Evolutionary conservation across 495 filamentous ascomycete species (phyloP).

Genomic region (Amorphotheca resinae): DNA sequence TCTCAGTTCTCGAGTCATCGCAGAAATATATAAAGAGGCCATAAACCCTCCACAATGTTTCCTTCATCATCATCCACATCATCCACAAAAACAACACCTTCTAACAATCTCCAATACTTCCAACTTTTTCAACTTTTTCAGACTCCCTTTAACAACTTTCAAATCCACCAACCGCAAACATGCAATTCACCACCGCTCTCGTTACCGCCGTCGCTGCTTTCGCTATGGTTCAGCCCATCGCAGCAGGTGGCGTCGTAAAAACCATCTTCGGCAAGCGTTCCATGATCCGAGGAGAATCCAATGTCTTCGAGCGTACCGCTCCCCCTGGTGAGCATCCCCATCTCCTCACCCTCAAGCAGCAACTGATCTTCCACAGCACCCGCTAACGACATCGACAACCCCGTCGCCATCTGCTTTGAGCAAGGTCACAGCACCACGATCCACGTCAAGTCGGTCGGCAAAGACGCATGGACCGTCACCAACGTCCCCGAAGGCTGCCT

Average conservation of each 20-base stretch:
- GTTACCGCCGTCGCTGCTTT: not conserved
- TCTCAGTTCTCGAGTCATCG: too few relatives aligned
- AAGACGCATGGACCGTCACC: not conserved
- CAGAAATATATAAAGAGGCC: too few relatives aligned
- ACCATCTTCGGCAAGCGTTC: not conserved
- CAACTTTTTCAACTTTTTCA: not conserved
- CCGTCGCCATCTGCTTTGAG: not conserved
- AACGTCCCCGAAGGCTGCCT: not conserved
- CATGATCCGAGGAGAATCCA: not conserved
- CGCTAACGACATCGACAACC: not conserved
- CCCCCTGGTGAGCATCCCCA: not conserved
- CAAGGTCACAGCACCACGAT: not conserved
- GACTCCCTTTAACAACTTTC: not conserved
- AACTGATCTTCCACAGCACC: not conserved
- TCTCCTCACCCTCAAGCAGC: not conserved
- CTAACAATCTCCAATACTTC: too few relatives aligned
- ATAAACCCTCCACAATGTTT: too few relatives aligned
- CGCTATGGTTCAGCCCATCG: not conserved
- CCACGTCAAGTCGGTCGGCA: not conserved
- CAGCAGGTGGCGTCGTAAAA: not conserved
- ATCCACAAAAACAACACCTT: too few relatives aligned
- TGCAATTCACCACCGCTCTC: not conserved
- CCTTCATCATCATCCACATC: too few relatives aligned
- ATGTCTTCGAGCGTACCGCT: not conserved
- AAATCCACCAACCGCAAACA: not conserved